Conservation (phyloP, 2,329 filamentous ascomycete genomes). For the Fusarium xyrophilum region DNA sequence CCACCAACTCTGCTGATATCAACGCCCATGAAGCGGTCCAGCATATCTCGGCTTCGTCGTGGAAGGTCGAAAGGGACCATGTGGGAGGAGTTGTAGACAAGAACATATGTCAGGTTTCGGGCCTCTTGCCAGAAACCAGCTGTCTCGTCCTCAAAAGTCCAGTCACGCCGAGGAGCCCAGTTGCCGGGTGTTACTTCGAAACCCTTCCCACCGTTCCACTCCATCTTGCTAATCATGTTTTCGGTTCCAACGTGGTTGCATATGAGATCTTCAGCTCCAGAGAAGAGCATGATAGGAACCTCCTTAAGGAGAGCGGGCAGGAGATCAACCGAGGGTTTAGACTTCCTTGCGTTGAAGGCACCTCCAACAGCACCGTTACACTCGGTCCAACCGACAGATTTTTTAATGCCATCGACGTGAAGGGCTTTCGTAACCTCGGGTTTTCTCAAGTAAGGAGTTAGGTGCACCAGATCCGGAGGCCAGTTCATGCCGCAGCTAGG, state of each 20-base stretch:
- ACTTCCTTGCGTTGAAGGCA: slow-evolving; percentile 74
- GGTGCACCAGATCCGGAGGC: slow-evolving; percentile 81
- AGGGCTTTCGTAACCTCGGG: slow-evolving; percentile 80
- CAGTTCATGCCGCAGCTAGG: slow-evolving; percentile 96
- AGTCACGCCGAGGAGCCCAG: slow-evolving; percentile 90
- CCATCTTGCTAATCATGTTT: slow-evolving; percentile 84
- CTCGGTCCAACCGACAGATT: slow-evolving; percentile 88
- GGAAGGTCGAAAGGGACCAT: slow-evolving; percentile 98
- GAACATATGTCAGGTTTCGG: slow-evolving; percentile 91
- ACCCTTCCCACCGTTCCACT: slow-evolving; percentile 90
- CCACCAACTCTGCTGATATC: slow-evolving; percentile 91
- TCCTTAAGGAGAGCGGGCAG: slow-evolving; percentile 80
- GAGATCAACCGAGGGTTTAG: slow-evolving; percentile 74
- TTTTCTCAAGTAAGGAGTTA: slow-evolving; percentile 85
- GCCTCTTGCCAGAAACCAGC: slow-evolving; percentile 95
- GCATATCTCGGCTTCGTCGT: slow-evolving; percentile 88
- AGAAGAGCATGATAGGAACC: slow-evolving; percentile 85
- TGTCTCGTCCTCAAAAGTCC: slow-evolving; percentile 88
- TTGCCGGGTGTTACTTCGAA: slow-evolving; percentile 88
- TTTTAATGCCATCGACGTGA: slow-evolving; percentile 76
- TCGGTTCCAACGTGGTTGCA: slow-evolving; percentile 98
- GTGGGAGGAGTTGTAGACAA: slow-evolving; percentile 94
- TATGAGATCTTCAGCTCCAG: slow-evolving; percentile 90
- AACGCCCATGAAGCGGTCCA: slow-evolving; percentile 93
- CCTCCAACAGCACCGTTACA: slow-evolving; percentile 80